Evolutionary conservation across 176 grass and related monocot genomes (phyloP).

Genomic region (Typha latifolia): DNA sequence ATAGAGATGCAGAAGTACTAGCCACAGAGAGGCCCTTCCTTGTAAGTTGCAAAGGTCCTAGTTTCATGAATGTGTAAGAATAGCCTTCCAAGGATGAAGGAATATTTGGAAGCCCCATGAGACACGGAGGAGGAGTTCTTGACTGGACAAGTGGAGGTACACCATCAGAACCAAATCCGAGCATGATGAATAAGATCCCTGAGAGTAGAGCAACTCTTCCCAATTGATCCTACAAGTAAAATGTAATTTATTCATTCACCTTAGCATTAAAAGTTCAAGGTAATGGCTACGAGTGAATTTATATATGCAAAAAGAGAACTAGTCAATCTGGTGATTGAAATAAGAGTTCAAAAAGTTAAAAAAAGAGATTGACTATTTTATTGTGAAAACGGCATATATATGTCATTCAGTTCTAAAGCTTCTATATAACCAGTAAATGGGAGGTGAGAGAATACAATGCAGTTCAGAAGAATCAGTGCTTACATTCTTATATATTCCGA

Average conservation of each 20-base stretch:
- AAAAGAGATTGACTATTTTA: neutral
- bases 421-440: neutral
- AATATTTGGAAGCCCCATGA: slow-evolving; percentile 59
- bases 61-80: slow-evolving; percentile 84
- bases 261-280: neutral
- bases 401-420: neutral
- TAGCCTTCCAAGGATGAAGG: slow-evolving; percentile 66
- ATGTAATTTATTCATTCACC: slow-evolving; percentile 13
- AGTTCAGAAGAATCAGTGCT: too few relatives aligned
- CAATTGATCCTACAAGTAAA: slow-evolving; percentile 79
- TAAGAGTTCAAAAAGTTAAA: neutral
- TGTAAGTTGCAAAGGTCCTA: slow-evolving; percentile 83
- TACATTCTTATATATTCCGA: too few relatives aligned
- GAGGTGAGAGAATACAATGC: neutral
- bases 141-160: slow-evolving; percentile 57
- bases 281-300: neutral
- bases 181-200: slow-evolving; percentile 85
- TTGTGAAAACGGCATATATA: neutral
- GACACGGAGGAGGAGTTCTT: slow-evolving; percentile 72
- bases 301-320: neutral
- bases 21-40: slow-evolving; percentile 89
- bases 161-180: slow-evolving; percentile 86
- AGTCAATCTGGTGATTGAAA: neutral
- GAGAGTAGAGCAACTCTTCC: slow-evolving; percentile 89
- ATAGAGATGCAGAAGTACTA: slow-evolving; percentile 80